Conservation (phyloP, 1,284 basidiomycete species). For the Cryptococcus floricola region DNA sequence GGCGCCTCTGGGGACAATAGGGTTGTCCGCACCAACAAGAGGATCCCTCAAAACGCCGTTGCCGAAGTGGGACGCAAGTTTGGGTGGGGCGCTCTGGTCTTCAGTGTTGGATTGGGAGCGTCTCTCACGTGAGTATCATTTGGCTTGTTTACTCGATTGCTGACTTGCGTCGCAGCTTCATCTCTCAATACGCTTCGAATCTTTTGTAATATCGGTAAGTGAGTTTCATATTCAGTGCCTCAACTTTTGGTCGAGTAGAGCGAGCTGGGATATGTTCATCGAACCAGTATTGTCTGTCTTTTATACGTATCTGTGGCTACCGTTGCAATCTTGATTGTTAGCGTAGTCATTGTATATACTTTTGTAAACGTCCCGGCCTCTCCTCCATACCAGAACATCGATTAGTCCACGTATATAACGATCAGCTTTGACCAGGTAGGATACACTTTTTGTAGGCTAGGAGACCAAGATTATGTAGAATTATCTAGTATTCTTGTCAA, state of each 20-base stretch:
- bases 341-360: too few relatives aligned
- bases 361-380: too few relatives aligned
- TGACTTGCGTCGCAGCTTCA: conserved; percentile 14
- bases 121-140: conserved; percentile 9
- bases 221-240: background rate
- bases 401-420: too few relatives aligned
- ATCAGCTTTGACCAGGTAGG: too few relatives aligned
- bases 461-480: too few relatives aligned
- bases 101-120: conserved; percentile 45
- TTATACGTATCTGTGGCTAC: too few relatives aligned
- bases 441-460: too few relatives aligned
- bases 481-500: too few relatives aligned
- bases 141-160: background rate
- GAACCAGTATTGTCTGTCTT: too few relatives aligned
- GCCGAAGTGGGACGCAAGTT: conserved; percentile 27
- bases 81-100: conserved; percentile 44
- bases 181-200: conserved; percentile 26
- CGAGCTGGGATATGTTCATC: background rate
- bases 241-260: background rate
- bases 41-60: conserved; percentile 24
- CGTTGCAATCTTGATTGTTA: too few relatives aligned
- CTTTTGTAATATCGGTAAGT: conserved; percentile 14
- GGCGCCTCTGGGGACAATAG: conserved; percentile 27
- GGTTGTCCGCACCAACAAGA: conserved; percentile 38
- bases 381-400: too few relatives aligned